Base-by-base conservation (phyloP, 345 rosid genomes). In the Odontarrhena argentea region DNA sequence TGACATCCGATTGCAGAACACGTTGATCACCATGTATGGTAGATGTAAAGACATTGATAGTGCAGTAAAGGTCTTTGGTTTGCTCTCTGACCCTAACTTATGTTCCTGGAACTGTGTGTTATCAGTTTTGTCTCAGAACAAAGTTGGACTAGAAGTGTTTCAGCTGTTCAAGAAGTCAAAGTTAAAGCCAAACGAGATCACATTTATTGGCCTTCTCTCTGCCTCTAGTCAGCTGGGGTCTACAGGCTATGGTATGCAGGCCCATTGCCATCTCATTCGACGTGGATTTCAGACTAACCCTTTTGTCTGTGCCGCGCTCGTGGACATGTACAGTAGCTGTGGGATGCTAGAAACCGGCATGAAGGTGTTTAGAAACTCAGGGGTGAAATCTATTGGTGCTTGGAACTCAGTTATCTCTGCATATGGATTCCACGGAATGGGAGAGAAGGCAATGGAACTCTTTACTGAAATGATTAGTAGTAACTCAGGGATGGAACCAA, bases 51-150 rank as follows among this genome's bases (percentile, higher is more conserved):
- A 87, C 62, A 68, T 64, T 2, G 77, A 70, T 44, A 78, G 83
- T 67, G 86, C 91, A 42, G 66, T 63, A 50, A 57, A 49, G 28
- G 84, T 81, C 55, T 83, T 83, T 74, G 14, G 32, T 58, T 70
- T 68, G 32, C 70, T 74, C 38, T 50, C 69, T 25, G 68, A 75
- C 46, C 75, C 60, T 60, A 87, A 87, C 77, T 71, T 84, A 69
- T 85, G 88, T 76, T 78, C 94, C 3, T 85, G 88, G 85, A 85
- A 85, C 76, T 83, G 88, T 73, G 69, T 82, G 78, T 85, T 87
- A 56, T 83, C 88, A 45, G 83, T 82, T 55, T 75, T 80, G 58
- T 79, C 85, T 65, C 88, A 82, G 76, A 87, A 87, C 22, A 85
- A 77, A 62, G 76, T 72, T 67, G 87, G 83, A 56, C 38, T 65